Conservation (phyloP, 2,329 filamentous ascomycete species). For the Penicillium glabrum region DNA sequence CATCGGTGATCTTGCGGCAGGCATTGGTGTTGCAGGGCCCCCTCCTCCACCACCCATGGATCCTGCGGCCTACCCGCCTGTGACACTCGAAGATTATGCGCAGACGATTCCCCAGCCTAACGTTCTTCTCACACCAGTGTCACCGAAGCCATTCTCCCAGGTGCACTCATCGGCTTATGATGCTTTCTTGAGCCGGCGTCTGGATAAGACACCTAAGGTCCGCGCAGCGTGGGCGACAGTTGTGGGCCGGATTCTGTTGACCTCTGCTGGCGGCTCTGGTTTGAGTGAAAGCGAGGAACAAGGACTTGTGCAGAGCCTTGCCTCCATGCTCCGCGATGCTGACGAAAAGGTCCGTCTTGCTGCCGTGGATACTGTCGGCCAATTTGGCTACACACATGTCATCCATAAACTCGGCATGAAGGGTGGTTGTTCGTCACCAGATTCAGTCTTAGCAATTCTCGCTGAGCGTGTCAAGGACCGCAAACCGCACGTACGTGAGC, state of each 20-base stretch:
- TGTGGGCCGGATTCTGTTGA: conserved; percentile 82
- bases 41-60: conserved; percentile 72
- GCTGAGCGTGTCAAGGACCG: conserved; percentile 88
- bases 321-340: conserved; percentile 78
- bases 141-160: conserved; percentile 85
- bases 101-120: conserved; percentile 54
- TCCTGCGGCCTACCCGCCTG: conserved; percentile 78
- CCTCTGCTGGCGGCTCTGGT: conserved; percentile 85
- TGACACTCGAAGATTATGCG: conserved; percentile 45
- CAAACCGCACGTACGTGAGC: conserved; percentile 75
- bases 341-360: conserved; percentile 91
- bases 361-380: conserved; percentile 79
- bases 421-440: conserved; percentile 72
- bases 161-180: conserved; percentile 77
- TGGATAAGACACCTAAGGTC: conserved; percentile 82
- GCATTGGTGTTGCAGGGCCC: conserved; percentile 87
- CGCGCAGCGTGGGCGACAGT: conserved; percentile 83
- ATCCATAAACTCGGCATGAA: conserved; percentile 76
- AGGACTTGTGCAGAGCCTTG: conserved; percentile 69
- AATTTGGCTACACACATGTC: conserved; percentile 77
- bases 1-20: conserved; percentile 89
- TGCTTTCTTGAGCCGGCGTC: conserved; percentile 78
- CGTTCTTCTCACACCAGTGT: conserved; percentile 77
- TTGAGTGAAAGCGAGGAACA: conserved; percentile 80
- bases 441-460: conserved; percentile 76